Evolutionary conservation across 345 rosid species (phyloP), one percentile per base, ranked within the genome.

Genomic region (Mallotus nudiflorus): DNA sequence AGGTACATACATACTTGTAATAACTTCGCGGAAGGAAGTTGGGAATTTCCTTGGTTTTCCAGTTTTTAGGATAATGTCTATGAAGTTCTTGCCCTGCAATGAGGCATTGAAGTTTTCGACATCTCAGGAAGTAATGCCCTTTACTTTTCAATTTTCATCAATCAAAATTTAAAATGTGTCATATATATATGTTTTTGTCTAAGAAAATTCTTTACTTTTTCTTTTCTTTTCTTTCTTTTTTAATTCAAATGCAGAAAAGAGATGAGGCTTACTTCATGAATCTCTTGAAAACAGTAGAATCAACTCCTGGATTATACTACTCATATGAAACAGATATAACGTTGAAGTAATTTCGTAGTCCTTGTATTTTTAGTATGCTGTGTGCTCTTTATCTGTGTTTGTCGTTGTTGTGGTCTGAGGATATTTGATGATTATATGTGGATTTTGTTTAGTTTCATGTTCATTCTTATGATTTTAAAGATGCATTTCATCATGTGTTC

Each of bases 321-420:
- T 94, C 98, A 28, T 94, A 90, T 61, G 88, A 83, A 73, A 87
- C 96, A n/a, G 99, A 94, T 85, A 80, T 94, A 69, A 94, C 99
- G 50, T 68, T 94, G 76, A 91, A 94, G 99, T 94, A 91, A 82
- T 72, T 73, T 67, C 58, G 49, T n/a, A n/a, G 16, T 65, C 19
- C 67, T 64, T 10, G 27, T 52, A 9, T 48, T 6, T 31, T 58
- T 31, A 58, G 5, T 66, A 55, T 52, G 35, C 20, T 74, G 66
- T 62, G 28, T 68, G 54, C 49, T 55, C 40, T 71, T 70, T 49
- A 42, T 52, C 18, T 68, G 39, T 52, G 46, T 51, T n/a, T 51
- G 18, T 46, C 51, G 1, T 55, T 25, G 6, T 63, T 19, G 12
- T 45, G 58, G 25, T 48, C 31, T 54, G 22, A 6, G 50, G 40